Conservation (phyloP, 2,329 filamentous ascomycete species). For the Xylogone sp. region DNA sequence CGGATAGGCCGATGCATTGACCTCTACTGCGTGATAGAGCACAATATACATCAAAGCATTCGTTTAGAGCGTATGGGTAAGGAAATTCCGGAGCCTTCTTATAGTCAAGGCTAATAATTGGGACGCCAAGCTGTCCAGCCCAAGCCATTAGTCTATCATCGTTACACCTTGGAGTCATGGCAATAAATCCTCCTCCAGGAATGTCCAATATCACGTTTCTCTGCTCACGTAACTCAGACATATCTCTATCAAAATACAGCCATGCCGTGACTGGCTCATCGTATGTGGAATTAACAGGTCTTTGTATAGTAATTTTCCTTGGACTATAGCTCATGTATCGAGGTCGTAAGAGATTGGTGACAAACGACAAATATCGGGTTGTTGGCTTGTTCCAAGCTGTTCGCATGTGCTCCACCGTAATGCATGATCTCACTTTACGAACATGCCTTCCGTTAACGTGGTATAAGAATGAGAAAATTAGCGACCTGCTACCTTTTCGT, state of each 20-base stretch:
- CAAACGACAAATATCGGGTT: slow-evolving; percentile 72
- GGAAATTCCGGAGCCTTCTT: slow-evolving; percentile 77
- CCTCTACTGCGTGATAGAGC: slow-evolving; percentile 65
- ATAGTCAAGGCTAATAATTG: slow-evolving; percentile 84
- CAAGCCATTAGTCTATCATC: slow-evolving; percentile 89
- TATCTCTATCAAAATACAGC: slow-evolving; percentile 86
- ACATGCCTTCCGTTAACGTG: neutral
- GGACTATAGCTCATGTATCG: slow-evolving; percentile 74
- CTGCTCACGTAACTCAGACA: slow-evolving; percentile 69
- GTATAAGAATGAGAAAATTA: neutral
- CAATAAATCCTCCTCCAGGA: slow-evolving; percentile 88
- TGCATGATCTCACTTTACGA: slow-evolving; percentile 71
- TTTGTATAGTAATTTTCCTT: slow-evolving; percentile 73
- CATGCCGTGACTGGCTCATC: slow-evolving; percentile 76
- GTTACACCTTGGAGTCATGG: slow-evolving; percentile 85
- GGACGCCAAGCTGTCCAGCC: slow-evolving; percentile 81
- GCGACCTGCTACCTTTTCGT: slow-evolving; percentile 72
- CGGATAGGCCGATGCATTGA: slow-evolving; percentile 68
- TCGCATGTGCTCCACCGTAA: slow-evolving; percentile 84
- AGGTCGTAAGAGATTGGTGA: slow-evolving; percentile 69
- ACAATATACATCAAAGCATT: slow-evolving; percentile 79
- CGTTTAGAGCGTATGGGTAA: slow-evolving; percentile 77
- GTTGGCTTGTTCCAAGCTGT: slow-evolving; percentile 91
- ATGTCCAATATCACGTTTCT: slow-evolving; percentile 77
- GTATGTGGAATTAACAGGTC: slow-evolving; percentile 74